A percentile compares a stretch with the other conserved stretches of the same genome.
These are phyloP conservation scores for Solanum neorickii DNA, from an alignment of 257 asterid genomes.

Conservation along the genomic window DNA sequence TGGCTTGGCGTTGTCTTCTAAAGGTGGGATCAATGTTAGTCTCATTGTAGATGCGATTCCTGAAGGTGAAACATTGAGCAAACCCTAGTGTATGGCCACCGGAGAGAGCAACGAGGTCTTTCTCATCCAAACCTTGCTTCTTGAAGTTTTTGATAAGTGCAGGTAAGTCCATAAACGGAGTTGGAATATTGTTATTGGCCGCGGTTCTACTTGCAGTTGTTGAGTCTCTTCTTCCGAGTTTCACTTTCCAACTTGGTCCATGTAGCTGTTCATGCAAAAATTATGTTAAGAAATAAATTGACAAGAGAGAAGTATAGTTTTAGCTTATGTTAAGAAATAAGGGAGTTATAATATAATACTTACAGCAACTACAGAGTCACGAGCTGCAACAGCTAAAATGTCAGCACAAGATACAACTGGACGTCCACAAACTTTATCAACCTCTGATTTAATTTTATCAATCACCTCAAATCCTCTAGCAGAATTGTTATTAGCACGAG, in stretches of 20 bases:
- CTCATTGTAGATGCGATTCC: conserved; percentile 19
- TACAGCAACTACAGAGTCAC: conserved; percentile 37
- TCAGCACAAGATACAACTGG: conserved; percentile 45
- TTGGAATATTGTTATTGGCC: conserved; percentile 29
- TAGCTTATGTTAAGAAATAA: neutral
- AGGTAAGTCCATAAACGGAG: conserved; percentile 25
- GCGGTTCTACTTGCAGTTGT: conserved; percentile 19
- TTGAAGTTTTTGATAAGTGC: conserved; percentile 13
- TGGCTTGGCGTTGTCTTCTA: conserved; percentile 8
- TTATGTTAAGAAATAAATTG: too few species aligned
- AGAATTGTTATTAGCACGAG: conserved; percentile 33
- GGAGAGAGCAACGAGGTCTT: conserved; percentile 39
- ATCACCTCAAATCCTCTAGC: conserved; percentile 42
- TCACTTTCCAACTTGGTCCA: conserved; percentile 37
- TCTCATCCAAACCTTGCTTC: conserved; percentile 19
- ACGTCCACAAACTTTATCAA: conserved; percentile 27
- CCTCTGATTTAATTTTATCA: conserved; percentile 31
- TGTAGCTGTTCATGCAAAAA: conserved; percentile 21
- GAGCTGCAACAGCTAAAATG: conserved; percentile 44
- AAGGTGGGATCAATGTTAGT: conserved; percentile 18
- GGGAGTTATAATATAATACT: neutral
- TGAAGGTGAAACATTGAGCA: conserved; percentile 24
- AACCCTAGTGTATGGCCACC: conserved; percentile 46
- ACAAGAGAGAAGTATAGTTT: neutral
- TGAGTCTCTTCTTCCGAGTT: conserved; percentile 44